Base-by-base conservation (phyloP, 2,329 filamentous ascomycete species). In the Aspergillus sp. region DNA sequence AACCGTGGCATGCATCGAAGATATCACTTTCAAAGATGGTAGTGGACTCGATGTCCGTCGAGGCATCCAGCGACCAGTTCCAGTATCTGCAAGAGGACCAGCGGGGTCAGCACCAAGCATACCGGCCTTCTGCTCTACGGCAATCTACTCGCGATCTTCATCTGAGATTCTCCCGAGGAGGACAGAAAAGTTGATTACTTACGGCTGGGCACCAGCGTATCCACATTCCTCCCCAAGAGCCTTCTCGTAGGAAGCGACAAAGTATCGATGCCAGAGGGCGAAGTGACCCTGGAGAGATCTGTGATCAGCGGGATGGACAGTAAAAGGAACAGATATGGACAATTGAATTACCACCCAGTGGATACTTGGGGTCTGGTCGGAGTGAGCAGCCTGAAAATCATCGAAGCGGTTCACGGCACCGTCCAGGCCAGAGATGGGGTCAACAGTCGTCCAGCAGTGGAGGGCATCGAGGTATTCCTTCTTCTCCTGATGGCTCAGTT, bases 211-310 rank as follows among this genome's bases (percentile, higher is more conserved):
- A 15, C 79, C 80, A 3, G 64, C 72, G 66, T 81, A 82, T 34
- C 77, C 76, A 61, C 81, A 82, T 58, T 78, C 74, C 3, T 78
- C 67, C 54, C 74, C 67, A 13, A 82, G 70, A 25, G 76, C 74
- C 59, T 76, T 70, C 63, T 82, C 80, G 62, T 78, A 81, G 17
- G 77, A 69, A 38, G 70, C 73, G 23, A 77, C 65, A 64, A 76
- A 79, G 60, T 78, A 78, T 46, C 80, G 75, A 64, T 82, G 80
- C 78, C 79, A 81, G 22, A 75, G 70, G 34, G 80, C 68, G 66
- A 81, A 79, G 47, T 64, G 60, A 28, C 63, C 65, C 65, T 67
- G 56, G 15, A 22, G 23, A 31, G 15, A 63, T 51, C 28, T 11
- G 38, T 59, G 55, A 62, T 65, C 47, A 65, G 59, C 48, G 41